Percentiles rank a stretch among this genome's conserved stretches.
These are phyloP conservation scores for Sporothrix phasma DNA, from an alignment of 2,329 filamentous ascomycete species.

Conservation along the genomic window DNA sequence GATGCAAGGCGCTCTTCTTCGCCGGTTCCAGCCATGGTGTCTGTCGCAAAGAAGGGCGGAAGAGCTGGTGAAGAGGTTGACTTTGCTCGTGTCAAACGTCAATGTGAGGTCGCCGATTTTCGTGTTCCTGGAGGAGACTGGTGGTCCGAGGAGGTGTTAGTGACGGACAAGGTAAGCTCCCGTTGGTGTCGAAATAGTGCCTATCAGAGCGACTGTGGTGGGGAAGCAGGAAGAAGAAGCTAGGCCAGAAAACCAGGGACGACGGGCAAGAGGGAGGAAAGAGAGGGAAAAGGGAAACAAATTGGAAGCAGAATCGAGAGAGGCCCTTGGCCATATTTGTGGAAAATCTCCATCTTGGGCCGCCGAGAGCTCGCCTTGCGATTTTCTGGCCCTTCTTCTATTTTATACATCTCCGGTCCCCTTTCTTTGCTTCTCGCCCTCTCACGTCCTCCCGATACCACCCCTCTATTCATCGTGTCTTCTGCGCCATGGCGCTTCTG, in stretches of 20 bases:
- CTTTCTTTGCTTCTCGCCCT: background rate
- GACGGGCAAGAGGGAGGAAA: too few species aligned
- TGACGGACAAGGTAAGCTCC: slow-evolving; percentile 1
- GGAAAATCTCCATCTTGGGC: background rate
- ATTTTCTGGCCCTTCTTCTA: background rate
- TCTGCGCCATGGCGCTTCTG: background rate
- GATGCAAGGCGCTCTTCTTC: slow-evolving; percentile 13
- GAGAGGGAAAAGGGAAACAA: background rate
- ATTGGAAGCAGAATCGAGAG: background rate
- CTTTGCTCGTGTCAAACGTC: too few species aligned
- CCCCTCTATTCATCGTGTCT: background rate
- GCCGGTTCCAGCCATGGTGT: slow-evolving; percentile 8
- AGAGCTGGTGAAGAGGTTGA: background rate
- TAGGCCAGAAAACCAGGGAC: background rate
- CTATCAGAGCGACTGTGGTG: background rate
- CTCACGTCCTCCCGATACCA: background rate
- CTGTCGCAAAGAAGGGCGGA: background rate
- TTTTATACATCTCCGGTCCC: background rate
- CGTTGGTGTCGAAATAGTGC: background rate
- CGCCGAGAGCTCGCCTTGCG: background rate
- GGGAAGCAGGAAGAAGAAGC: background rate
- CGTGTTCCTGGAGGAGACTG: background rate
- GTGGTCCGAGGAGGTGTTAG: background rate
- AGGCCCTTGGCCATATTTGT: background rate
- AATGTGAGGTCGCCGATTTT: background rate